Conservation (phyloP, 2,329 filamentous ascomycete species). For the Colletotrichum cuscutae region DNA sequence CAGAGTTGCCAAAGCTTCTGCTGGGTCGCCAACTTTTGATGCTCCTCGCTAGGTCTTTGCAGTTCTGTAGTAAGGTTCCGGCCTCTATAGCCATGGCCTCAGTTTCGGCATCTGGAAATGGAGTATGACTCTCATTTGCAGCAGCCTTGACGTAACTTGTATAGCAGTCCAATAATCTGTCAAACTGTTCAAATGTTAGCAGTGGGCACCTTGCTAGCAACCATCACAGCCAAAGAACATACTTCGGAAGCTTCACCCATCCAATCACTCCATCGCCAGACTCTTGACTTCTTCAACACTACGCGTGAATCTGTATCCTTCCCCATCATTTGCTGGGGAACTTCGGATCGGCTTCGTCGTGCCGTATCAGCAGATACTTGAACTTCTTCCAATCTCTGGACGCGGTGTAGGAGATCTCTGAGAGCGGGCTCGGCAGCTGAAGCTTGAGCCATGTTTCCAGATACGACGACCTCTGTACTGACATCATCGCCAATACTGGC, state of each 20-base stretch:
- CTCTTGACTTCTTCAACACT: background rate
- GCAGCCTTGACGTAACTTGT: background rate
- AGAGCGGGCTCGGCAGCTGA: background rate
- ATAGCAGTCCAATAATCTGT: background rate
- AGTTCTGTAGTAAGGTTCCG: background rate
- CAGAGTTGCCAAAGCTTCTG: slow-evolving; percentile 39
- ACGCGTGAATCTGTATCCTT: background rate
- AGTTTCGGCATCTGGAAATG: background rate
- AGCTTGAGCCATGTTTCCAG: background rate
- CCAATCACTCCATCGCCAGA: background rate
- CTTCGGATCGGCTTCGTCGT: background rate
- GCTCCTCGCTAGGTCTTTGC: background rate
- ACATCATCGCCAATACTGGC: background rate
- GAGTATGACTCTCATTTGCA: background rate
- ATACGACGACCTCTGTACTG: background rate
- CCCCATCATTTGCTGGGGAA: background rate
- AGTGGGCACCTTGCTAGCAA: background rate
- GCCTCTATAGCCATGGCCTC: background rate
- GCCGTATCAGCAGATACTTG: no score
- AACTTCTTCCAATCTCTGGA: background rate
- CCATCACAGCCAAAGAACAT: background rate
- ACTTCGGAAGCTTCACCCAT: background rate
- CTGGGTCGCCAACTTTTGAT: slow-evolving; percentile 40
- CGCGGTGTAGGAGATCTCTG: background rate
- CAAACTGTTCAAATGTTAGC: background rate